phyloP scores from a whole-genome alignment of 2,329 filamentous ascomycete species.

The Neofusicoccum sp. region DNA sequence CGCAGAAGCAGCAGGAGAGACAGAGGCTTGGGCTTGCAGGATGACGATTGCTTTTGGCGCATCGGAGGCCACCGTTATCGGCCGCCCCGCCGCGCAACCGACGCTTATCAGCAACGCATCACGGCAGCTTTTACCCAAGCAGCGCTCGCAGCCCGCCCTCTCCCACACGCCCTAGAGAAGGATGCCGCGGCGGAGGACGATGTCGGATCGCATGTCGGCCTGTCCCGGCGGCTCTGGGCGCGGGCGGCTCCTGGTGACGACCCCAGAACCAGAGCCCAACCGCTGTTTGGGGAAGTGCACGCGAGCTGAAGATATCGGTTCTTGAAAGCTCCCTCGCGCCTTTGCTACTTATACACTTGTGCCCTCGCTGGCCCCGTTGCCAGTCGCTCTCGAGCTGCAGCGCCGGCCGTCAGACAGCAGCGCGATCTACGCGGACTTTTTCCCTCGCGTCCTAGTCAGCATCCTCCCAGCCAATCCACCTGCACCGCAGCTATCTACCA shows the following conservation, averaged over 20 bases:
- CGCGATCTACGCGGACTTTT: slow-evolving; percentile 11
- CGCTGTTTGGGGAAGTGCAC: slow-evolving; percentile 5
- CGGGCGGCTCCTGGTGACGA: not conserved
- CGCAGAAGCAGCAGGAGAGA: not conserved
- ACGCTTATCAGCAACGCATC: slow-evolving; percentile 15
- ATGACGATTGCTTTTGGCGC: not conserved
- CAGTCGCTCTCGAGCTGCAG: no score
- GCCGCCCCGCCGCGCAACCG: slow-evolving; percentile 3
- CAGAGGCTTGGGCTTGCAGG: not conserved
- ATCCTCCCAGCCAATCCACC: not conserved
- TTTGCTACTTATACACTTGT: not conserved
- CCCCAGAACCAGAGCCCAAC: not conserved
- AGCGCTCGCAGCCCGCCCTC: not conserved
- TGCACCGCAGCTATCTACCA: not conserved
- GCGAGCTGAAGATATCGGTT: slow-evolving; percentile 9
- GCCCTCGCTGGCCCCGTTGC: no score
- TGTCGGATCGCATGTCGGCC: slow-evolving; percentile 11
- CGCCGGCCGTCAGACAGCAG: not conserved
- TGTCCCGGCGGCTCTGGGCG: not conserved
- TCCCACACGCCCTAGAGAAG: not conserved
- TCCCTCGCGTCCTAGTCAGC: slow-evolving; percentile 5
- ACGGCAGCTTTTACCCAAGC: slow-evolving; percentile 15
- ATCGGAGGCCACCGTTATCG: slow-evolving; percentile 13
- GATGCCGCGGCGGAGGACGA: slow-evolving; percentile 1
- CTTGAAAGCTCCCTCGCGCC: not conserved